A percentile compares a stretch with the other conserved stretches of the same genome.
These are phyloP conservation scores for Abelmoschus esculentus DNA, from an alignment of 345 rosid species.

Conservation along the genomic window DNA sequence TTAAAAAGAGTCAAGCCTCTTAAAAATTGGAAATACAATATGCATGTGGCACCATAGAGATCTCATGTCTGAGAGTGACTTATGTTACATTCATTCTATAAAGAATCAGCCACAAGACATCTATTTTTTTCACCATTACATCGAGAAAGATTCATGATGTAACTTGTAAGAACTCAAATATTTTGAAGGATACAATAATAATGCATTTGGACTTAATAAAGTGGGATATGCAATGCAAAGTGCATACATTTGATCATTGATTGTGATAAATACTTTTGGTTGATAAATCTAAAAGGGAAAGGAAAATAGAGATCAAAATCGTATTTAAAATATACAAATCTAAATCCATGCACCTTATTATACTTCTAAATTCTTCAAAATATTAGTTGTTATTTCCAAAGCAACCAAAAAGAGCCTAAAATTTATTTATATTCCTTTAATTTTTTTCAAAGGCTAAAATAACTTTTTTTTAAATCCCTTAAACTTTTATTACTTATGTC, in stretches of 20 bases:
- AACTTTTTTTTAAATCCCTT: background rate
- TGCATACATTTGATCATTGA: background rate
- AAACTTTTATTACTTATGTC: too few relatives aligned
- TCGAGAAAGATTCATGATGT: background rate
- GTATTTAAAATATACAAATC: background rate
- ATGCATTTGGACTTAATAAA: background rate
- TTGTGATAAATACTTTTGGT: too few relatives aligned
- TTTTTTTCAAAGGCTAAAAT: background rate
- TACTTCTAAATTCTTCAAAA: constrained; percentile 2
- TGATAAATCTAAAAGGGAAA: background rate
- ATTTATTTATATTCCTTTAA: background rate
- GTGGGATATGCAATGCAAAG: background rate
- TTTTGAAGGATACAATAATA: background rate
- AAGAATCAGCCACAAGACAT: background rate
- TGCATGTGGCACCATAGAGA: background rate
- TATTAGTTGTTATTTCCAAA: background rate
- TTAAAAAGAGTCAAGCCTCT: constrained; percentile 3
- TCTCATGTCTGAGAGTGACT: background rate
- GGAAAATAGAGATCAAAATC: background rate
- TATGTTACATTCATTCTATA: background rate
- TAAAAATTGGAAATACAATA: background rate
- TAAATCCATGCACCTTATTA: background rate
- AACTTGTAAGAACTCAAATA: background rate
- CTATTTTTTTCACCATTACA: background rate
- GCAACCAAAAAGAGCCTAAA: background rate